Conservation (phyloP, 2,329 filamentous ascomycete genomes). For the Ilyonectria robusta region DNA sequence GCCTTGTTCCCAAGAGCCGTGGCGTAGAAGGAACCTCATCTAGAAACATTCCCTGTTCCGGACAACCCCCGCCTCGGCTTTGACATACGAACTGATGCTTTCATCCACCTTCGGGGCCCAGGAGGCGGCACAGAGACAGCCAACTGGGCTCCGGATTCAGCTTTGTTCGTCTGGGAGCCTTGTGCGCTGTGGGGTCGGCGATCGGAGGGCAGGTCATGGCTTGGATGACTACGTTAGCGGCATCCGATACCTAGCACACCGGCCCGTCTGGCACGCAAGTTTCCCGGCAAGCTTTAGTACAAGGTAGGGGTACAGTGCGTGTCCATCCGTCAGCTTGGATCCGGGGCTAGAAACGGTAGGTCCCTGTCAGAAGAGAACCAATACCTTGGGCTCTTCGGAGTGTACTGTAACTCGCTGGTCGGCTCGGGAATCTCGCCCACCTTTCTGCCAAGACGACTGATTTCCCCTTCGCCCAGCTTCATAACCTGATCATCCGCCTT, state of each 20-base stretch:
- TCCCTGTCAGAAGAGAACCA: constrained; percentile 25
- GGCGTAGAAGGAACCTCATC: neutral
- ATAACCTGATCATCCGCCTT: constrained; percentile 18
- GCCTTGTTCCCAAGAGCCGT: neutral
- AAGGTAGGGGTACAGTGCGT: constrained; percentile 33
- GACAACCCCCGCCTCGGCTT: constrained; percentile 17
- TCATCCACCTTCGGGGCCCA: constrained; percentile 21
- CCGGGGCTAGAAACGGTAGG: constrained; percentile 22
- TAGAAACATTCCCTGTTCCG: constrained; percentile 18
- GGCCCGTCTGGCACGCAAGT: constrained; percentile 38
- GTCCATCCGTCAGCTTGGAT: constrained; percentile 24
- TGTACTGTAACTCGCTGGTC: constrained; percentile 20
- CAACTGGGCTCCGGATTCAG: constrained; percentile 33
- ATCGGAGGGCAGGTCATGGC: constrained; percentile 33
- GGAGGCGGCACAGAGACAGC: constrained; percentile 30
- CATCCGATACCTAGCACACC: constrained; percentile 38
- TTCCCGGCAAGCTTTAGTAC: constrained; percentile 37
- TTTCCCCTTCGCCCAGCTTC: constrained; percentile 17
- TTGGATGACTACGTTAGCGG: constrained; percentile 37
- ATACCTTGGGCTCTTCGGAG: constrained; percentile 24
- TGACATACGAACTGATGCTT: constrained; percentile 25
- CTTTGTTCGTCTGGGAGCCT: constrained; percentile 31
- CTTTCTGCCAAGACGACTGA: constrained; percentile 13
- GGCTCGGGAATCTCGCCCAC: constrained; percentile 23
- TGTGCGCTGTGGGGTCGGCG: constrained; percentile 33